Evolutionary conservation across 495 filamentous ascomycete genomes (phyloP).

Genomic region (Pseudomonodictys pantanalensis): DNA sequence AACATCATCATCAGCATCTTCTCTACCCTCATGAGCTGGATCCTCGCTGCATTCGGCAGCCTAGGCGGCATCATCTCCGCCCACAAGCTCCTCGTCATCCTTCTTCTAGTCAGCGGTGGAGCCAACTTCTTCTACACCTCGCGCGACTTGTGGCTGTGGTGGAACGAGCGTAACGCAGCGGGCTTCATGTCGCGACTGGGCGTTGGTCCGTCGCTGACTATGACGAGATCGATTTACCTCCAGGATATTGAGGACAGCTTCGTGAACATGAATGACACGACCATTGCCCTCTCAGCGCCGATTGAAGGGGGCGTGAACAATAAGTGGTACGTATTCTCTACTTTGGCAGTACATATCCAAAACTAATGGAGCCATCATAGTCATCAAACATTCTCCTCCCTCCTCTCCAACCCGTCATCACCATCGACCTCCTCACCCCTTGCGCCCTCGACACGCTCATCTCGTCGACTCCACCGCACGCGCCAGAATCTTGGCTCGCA

Average conservation of each 20-base stretch:
- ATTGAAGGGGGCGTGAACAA: slow-evolving; percentile 33
- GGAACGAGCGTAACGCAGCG: slow-evolving; percentile 74
- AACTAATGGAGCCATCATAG: slow-evolving; percentile 13
- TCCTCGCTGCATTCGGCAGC: slow-evolving; percentile 59
- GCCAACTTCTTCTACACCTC: slow-evolving; percentile 71
- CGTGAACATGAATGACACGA: slow-evolving; percentile 11
- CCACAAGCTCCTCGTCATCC: slow-evolving; percentile 66
- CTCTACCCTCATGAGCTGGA: slow-evolving; percentile 70
- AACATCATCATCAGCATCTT: slow-evolving; percentile 68
- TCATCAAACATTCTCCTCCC: slow-evolving; percentile 30
- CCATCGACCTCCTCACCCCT: slow-evolving; percentile 1
- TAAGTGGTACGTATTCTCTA: background rate
- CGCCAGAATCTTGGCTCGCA: slow-evolving; percentile 78
- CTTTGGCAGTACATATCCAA: background rate
- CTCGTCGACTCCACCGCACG: slow-evolving; percentile 64
- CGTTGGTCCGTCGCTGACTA: slow-evolving; percentile 69
- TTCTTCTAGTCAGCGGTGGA: slow-evolving; percentile 64
- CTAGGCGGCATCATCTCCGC: slow-evolving; percentile 68
- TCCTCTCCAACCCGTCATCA: slow-evolving; percentile 6
- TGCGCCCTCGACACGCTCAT: slow-evolving; percentile 13
- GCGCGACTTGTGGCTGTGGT: slow-evolving; percentile 69
- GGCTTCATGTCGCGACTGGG: slow-evolving; percentile 78
- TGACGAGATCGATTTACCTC: slow-evolving; percentile 83
- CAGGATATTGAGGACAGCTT: slow-evolving; percentile 67
- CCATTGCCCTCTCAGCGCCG: background rate